Evolutionary conservation across 2,329 filamentous ascomycete genomes (phyloP), one percentile per base, ranked within the genome.

Genomic region (Chalaropsis thielavioides): DNA sequence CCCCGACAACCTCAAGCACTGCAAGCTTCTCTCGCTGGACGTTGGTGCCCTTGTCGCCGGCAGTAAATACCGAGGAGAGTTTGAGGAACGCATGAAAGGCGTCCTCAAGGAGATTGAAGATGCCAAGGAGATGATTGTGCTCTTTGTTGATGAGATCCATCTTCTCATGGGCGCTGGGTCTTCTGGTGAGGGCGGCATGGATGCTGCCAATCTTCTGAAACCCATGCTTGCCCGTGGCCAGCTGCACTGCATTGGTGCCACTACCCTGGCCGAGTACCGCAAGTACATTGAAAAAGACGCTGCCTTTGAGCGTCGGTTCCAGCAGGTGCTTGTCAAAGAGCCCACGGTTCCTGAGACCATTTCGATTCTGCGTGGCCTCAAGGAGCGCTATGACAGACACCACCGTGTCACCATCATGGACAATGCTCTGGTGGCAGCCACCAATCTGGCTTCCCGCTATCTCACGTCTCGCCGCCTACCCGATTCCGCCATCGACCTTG

Each of bases 201-300:
- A 99, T 73, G 94, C 94, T 61, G 94, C 94, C 71, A 99, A 99
- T 75, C 79, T 99, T 71, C 82, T 99, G 69, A 99, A 99, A 79
- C 94, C 94, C 66, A 97, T 97, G 92, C 83, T 99, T 70, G 94
- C 94, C 67, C 87, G 94, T 73, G 94, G 94, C 64, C 92, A 97
- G 75, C 81, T 99, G 67, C 94, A 99, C 80, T 99, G 94, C 73
- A 97, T 99, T 69, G 94, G 94, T 75, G 94, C 94, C 5, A 99
- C 94, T 1, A 99, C 94, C 1, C 82, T 99, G 66, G 85, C 86
- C 68, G 94, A 99, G 75, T 99, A 99, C 77, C 85, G 94, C 72
- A 99, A 99, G 76, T 97, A 99, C 76, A 96, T 99, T 69, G 94
- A 99, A 75, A 99, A 99, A 77, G 94, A 99, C 72, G 89, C 90